Evolutionary conservation across 2,329 filamentous ascomycete species (phyloP), one percentile per base, ranked within the genome.

Genomic region (Exophiala oligosperma): DNA sequence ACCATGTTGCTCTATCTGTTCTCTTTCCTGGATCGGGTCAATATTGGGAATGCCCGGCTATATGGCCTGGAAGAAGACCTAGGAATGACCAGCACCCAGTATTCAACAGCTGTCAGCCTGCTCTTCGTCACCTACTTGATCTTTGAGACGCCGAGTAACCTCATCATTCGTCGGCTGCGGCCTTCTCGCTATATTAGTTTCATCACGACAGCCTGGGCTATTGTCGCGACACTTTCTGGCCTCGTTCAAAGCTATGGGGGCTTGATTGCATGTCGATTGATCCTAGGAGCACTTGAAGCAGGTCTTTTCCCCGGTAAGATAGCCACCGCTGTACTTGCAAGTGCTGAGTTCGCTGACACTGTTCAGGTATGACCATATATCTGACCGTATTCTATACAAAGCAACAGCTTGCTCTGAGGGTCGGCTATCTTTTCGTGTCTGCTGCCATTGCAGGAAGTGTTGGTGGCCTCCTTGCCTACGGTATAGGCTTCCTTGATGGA

Each of bases 101-200:
- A 88, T 70, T 88, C 92, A 68, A 80, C 84, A 28, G 80, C 83
- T 23, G 83, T 88, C 1, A 86, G 84, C 6, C 83, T 89, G 64
- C 76, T 89, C 26, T 90, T 89, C 68, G 83, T 88, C 54, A 87
- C 86, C 1, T 89, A 77, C 60, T 58, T 64, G 29, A 48, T 65
- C 26, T 61, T 44, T 12, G 64, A 66, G 32, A 54, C 77, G 5
- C 68, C 76, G 28, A 75, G 71, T 61, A 79, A 79, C 59, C 60
- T 79, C 17, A 70, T 77, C 24, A 68, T 79, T 59, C 79, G 78
- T 65, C 68, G 68, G 24, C 67, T 80, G 49, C 76, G 79, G 4
- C 84, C 81, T 2, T 79, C 76, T 2, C 64, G 81, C 52, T 83
- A 79, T 76, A 78, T 84, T 28, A 77, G 80, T 11, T 63, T 62